phyloP scores from a whole-genome alignment of 768 basidiomycete species.

The Lentinula aciculospora region DNA sequence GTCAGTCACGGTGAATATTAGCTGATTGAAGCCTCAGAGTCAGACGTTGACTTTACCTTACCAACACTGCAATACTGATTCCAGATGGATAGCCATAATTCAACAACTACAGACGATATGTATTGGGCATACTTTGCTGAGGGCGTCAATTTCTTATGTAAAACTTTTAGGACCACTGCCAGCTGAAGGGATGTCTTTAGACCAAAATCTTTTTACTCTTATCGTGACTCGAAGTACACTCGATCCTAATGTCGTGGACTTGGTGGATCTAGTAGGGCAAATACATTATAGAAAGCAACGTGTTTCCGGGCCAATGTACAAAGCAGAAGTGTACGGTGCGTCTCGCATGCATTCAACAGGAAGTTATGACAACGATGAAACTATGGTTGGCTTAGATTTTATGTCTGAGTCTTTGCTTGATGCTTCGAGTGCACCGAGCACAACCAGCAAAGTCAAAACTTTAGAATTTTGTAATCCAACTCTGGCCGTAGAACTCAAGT shows the following conservation, averaged over 20 bases:
- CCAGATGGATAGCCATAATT: too few relatives aligned
- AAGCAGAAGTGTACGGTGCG: constrained; percentile 64
- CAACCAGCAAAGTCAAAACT: constrained; percentile 67
- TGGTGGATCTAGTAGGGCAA: constrained; percentile 57
- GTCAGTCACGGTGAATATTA: too few relatives aligned
- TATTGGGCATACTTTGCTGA: too few relatives aligned
- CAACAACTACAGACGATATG: too few relatives aligned
- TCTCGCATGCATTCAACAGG: neutral
- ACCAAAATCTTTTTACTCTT: constrained; percentile 84
- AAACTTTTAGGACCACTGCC: too few relatives aligned
- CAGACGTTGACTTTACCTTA: too few relatives aligned
- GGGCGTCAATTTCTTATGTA: neutral
- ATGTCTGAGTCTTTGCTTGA: constrained; percentile 66
- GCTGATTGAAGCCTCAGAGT: too few relatives aligned
- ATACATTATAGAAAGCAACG: constrained; percentile 72
- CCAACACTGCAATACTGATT: too few relatives aligned
- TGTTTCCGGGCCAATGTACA: constrained; percentile 48
- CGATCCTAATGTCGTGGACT: constrained; percentile 59
- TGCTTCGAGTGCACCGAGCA: constrained; percentile 57
- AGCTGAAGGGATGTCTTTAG: constrained; percentile 65
- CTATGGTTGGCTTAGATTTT: constrained; percentile 48
- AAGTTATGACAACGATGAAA: neutral
- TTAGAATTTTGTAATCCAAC: constrained; percentile 75
- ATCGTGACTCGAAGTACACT: constrained; percentile 53
- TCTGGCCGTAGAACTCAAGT: constrained; percentile 62